phyloP scores from a whole-genome alignment of 2,329 filamentous ascomycete genomes.

The Exophiala spinifera region DNA sequence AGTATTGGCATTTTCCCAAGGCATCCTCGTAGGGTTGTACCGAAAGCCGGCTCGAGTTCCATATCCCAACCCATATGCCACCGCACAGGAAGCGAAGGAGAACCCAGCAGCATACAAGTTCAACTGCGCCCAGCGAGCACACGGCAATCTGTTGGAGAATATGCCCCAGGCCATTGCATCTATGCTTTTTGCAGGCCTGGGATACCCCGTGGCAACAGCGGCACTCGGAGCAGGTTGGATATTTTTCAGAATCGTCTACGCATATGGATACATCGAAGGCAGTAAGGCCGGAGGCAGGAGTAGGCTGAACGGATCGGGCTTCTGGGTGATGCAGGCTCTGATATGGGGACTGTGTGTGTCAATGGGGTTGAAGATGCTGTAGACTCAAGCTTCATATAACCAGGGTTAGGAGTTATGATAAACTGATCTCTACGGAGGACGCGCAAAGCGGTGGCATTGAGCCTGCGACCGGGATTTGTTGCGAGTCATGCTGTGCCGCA shows the following conservation, averaged over 20 bases:
- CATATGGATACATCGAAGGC: constrained; percentile 43
- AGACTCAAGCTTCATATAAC: background rate
- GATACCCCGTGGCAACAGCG: constrained; percentile 49
- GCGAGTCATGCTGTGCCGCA: constrained; percentile 3
- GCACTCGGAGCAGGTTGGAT: constrained; percentile 51
- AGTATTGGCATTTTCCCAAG: constrained; percentile 53
- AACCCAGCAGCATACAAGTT: constrained; percentile 47
- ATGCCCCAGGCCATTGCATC: constrained; percentile 50
- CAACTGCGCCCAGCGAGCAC: constrained; percentile 56
- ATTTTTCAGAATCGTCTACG: constrained; percentile 49
- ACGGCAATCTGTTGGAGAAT: constrained; percentile 61
- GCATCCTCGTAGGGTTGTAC: constrained; percentile 42
- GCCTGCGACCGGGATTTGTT: background rate
- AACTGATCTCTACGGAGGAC: too few species aligned
- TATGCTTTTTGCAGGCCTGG: constrained; percentile 54
- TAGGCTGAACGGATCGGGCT: constrained; percentile 35
- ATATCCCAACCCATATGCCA: constrained; percentile 60
- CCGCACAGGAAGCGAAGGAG: constrained; percentile 51
- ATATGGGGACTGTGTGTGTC: constrained; percentile 33
- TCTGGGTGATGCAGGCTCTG: constrained; percentile 41
- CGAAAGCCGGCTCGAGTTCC: constrained; percentile 53
- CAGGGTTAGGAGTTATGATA: too few species aligned
- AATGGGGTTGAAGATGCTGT: constrained; percentile 25
- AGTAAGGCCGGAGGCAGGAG: constrained; percentile 36
- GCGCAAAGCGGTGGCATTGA: background rate